Percentiles rank a stretch among this genome's conserved stretches.
phyloP scores from a whole-genome alignment of 2,329 filamentous ascomycete genomes.

The Exophiala oligosperma region DNA sequence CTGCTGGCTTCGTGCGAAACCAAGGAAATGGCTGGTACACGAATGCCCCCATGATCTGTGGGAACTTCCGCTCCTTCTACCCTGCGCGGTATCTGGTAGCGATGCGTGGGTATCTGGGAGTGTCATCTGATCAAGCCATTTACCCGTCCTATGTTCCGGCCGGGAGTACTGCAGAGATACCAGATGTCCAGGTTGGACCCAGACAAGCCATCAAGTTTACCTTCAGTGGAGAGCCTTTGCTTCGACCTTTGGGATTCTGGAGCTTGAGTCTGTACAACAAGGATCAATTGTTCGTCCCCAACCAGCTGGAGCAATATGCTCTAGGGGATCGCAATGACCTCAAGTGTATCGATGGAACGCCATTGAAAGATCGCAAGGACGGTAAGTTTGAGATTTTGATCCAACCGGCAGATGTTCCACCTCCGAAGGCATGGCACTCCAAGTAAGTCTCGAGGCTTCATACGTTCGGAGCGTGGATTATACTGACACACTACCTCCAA shows the following conservation, averaged over 20 bases:
- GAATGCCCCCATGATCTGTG: conserved; percentile 3
- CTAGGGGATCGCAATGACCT: conserved; percentile 32
- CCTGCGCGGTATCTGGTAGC: conserved; percentile 22
- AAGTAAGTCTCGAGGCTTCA: not conserved
- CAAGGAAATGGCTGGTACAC: conserved; percentile 17
- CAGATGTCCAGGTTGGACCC: conserved; percentile 2
- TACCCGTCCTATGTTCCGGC: conserved; percentile 23
- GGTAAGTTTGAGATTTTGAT: conserved; percentile 32
- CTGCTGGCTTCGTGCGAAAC: not conserved
- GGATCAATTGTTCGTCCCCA: conserved; percentile 29
- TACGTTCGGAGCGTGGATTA: too few relatives aligned
- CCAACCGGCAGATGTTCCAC: conserved; percentile 30
- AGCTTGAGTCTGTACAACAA: conserved; percentile 32
- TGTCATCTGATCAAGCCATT: conserved; percentile 20
- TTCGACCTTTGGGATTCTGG: conserved; percentile 31
- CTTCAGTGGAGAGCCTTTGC: conserved; percentile 29
- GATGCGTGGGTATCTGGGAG: conserved; percentile 22
- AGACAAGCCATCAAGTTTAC: conserved; percentile 28
- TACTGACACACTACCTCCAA: too few relatives aligned
- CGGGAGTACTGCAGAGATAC: not conserved
- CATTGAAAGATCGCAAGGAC: conserved; percentile 13
- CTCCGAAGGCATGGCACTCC: conserved; percentile 31
- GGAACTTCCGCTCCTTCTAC: conserved; percentile 23
- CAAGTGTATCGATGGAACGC: conserved; percentile 30
- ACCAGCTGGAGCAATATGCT: conserved; percentile 28